phyloP scores from a whole-genome alignment of 2,329 filamentous ascomycete genomes.

The Arthrobotrys sphaeroides region DNA sequence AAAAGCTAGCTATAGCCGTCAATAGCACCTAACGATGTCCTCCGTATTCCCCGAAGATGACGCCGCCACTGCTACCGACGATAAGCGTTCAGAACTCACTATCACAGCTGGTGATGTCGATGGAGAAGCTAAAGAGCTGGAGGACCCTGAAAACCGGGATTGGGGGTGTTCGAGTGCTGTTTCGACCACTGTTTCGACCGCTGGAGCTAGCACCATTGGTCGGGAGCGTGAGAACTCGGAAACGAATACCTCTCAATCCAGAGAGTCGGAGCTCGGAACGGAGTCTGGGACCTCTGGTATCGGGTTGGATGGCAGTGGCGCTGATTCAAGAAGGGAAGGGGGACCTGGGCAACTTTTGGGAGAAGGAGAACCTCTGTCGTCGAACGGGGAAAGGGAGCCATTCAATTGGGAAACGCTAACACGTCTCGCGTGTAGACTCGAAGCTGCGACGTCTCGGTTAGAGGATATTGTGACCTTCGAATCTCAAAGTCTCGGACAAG shows the following conservation, averaged over 20 bases:
- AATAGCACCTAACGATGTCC: slow-evolving; percentile 28
- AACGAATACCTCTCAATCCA: slow-evolving; percentile 21
- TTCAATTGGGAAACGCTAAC: slow-evolving; percentile 42
- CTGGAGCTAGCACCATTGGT: not conserved
- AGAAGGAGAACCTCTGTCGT: not conserved
- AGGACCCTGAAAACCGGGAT: not conserved
- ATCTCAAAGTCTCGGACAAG: slow-evolving; percentile 64
- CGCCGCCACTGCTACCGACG: slow-evolving; percentile 2
- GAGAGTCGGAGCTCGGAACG: not conserved
- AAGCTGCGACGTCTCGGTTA: slow-evolving; percentile 93
- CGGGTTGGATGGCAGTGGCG: not conserved
- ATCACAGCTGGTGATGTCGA: slow-evolving; percentile 5
- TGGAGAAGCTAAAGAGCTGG: not conserved
- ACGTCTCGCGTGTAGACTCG: slow-evolving; percentile 73
- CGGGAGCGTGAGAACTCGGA: slow-evolving; percentile 20
- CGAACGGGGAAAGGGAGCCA: not conserved
- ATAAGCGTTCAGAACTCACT: slow-evolving; percentile 22
- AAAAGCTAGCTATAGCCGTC: not conserved
- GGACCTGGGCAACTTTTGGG: not conserved
- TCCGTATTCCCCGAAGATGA: slow-evolving; percentile 25
- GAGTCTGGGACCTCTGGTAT: not conserved
- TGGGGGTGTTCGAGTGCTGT: slow-evolving; percentile 21
- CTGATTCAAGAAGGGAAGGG: not conserved
- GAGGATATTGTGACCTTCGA: slow-evolving; percentile 89
- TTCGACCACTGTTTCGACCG: slow-evolving; percentile 15